Base-by-base conservation (phyloP, 345 rosid species). In the Rubroshorea leprosula region DNA sequence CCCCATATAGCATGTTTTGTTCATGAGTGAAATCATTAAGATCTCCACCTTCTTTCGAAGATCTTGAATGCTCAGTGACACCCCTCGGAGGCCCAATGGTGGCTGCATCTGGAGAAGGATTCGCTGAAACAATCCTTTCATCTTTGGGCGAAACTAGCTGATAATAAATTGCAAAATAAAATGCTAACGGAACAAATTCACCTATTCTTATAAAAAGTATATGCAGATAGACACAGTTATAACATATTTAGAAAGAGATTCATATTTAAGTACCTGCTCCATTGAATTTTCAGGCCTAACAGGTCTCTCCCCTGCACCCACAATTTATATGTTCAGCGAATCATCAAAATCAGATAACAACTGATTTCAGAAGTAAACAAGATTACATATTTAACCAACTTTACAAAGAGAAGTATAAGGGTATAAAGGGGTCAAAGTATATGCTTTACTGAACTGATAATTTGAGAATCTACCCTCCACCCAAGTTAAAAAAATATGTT, bases 101-200 rank as follows among this genome's bases (percentile, higher is more conserved):
- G 64, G 74, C 73, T 55, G 80, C 77, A 66, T 75, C 83, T 51
- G 77, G 26, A 58, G 82, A 74, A 74, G 79, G 73, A 71, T 65
- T 73, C 21, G 60, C 67, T 58, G 89, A 77, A 72, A 81, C 76
- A 65, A 68, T 64, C 84, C 85, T 81, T 71, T 71, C 82, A 58
- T 74, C 80, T 17, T 68, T 62, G 38, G 73, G 75, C 58, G 80
- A 72, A 70, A 75, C 50, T 59, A 74, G 81, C 79, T 73, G 76
- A 58, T 61, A 48, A 84, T 58, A 67, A 47, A 63, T 60, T 53
- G 48, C 68, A 72, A 66, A 61, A 62, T 58, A 57, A 67, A 69
- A 58, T 20, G 53, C 69, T 47, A 47, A 63, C 29, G 5, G 50
- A 53, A 67, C 21, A 59, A 5, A 60, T 62, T 31, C 41, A 12